Conservation (phyloP, 1,284 basidiomycete species). For the Austroboletus niveus region DNA sequence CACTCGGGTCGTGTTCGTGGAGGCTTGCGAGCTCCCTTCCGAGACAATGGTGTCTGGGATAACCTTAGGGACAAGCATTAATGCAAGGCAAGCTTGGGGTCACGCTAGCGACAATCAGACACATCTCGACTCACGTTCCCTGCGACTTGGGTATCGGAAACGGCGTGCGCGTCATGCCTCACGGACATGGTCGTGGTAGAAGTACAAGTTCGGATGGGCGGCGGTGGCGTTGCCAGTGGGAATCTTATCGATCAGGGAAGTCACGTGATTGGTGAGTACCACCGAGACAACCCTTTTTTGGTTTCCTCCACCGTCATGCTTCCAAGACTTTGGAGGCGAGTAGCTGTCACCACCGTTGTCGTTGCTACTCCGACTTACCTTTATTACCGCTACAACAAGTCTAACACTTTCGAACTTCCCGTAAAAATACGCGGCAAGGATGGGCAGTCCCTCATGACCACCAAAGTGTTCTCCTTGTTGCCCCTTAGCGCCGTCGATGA, state of each 20-base stretch:
- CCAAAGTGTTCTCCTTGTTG: slow-evolving; percentile 54
- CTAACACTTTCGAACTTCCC: slow-evolving; percentile 53
- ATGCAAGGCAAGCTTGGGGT: slow-evolving; percentile 30
- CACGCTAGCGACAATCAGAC: slow-evolving; percentile 21
- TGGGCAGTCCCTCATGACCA: slow-evolving; percentile 57
- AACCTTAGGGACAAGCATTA: slow-evolving; percentile 20
- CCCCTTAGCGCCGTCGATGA: slow-evolving; percentile 55
- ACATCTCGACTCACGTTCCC: slow-evolving; percentile 31
- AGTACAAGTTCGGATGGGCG: slow-evolving; percentile 14
- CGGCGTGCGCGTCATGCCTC: slow-evolving; percentile 15
- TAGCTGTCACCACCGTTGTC: slow-evolving; percentile 39
- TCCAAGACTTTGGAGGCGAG: slow-evolving; percentile 61
- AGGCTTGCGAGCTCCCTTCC: slow-evolving; percentile 20
- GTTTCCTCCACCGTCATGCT: slow-evolving; percentile 43
- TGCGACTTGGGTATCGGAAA: slow-evolving; percentile 19
- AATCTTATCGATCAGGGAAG: slow-evolving; percentile 23
- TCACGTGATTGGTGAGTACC: slow-evolving; percentile 17
- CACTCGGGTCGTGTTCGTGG: slow-evolving; percentile 4
- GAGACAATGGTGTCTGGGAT: slow-evolving; percentile 7
- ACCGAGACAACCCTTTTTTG: no score
- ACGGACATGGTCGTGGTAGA: slow-evolving; percentile 27
- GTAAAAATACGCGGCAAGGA: slow-evolving; percentile 54
- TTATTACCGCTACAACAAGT: slow-evolving; percentile 38
- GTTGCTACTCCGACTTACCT: slow-evolving; percentile 44
- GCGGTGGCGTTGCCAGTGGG: slow-evolving; percentile 17